A percentile compares a stretch with the other conserved stretches of the same genome.
Conservation (phyloP, 139 green algal genomes). For the Haematococcus lacustris region DNA sequence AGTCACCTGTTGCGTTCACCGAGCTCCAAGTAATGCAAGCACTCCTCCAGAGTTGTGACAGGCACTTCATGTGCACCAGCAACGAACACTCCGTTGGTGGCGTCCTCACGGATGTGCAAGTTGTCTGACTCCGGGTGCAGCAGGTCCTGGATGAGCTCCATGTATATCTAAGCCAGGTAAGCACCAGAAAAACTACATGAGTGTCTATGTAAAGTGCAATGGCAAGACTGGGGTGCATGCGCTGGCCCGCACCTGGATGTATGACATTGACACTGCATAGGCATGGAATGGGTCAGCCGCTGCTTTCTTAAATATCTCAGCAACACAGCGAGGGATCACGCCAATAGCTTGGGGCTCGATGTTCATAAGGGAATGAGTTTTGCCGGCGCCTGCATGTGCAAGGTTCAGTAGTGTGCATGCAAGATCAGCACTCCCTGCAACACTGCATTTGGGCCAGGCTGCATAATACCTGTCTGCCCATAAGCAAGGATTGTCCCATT, state of each 20-base stretch:
- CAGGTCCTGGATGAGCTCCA: constrained; percentile 81
- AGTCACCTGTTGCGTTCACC: constrained; percentile 72
- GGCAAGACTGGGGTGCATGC: too few species aligned
- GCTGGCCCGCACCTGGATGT: constrained; percentile 58
- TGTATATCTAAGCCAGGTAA: too few species aligned
- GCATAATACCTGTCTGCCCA: constrained; percentile 43
- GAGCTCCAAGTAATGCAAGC: constrained; percentile 69
- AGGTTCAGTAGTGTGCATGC: neutral
- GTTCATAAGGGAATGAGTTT: constrained; percentile 74
- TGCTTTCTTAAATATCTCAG: constrained; percentile 61
- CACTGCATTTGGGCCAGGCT: neutral
- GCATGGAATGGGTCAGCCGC: constrained; percentile 36
- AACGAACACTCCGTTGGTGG: constrained; percentile 66
- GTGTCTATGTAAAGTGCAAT: too few species aligned
- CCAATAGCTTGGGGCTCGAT: constrained; percentile 57
- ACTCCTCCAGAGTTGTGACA: constrained; percentile 58
- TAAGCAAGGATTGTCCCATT: constrained; percentile 79
- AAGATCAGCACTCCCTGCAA: neutral
- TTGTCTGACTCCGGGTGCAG: constrained; percentile 62
- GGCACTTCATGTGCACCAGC: constrained; percentile 55
- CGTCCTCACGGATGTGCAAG: constrained; percentile 75
- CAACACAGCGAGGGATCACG: constrained; percentile 61
- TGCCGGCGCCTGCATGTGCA: constrained; percentile 55
- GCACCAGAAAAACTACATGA: too few species aligned
- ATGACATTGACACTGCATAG: constrained; percentile 69